phyloP scores from a whole-genome alignment of 139 green algal species.

The Zygnema circumcarinatum region DNA sequence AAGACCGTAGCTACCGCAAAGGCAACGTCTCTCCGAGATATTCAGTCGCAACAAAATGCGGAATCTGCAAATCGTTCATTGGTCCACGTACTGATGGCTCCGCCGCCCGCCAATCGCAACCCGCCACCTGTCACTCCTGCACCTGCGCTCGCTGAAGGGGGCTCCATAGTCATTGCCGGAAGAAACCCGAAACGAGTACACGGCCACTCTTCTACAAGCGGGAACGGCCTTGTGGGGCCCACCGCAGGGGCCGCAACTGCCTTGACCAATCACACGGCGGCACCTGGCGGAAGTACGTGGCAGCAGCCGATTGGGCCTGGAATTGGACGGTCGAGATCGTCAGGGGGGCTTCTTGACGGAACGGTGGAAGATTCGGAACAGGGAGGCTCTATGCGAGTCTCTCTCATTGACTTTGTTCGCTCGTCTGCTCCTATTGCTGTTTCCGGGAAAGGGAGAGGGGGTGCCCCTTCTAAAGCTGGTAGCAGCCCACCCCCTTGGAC shows the following conservation, averaged over 20 bases:
- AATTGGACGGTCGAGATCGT: too few relatives aligned
- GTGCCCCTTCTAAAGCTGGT: neutral
- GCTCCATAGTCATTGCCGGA: neutral
- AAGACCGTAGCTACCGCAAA: neutral
- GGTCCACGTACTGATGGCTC: neutral
- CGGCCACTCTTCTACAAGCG: neutral
- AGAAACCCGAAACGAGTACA: neutral
- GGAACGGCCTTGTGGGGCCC: neutral
- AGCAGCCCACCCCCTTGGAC: neutral
- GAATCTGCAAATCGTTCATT: neutral
- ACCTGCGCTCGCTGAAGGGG: neutral
- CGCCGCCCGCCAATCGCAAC: neutral
- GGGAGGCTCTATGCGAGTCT: neutral
- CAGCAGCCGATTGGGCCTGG: too few relatives aligned
- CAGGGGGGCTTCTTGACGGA: neutral
- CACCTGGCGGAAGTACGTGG: too few relatives aligned
- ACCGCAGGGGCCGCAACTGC: too few relatives aligned
- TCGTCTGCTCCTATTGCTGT: constrained; percentile 3
- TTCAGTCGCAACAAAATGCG: constrained; percentile 27
- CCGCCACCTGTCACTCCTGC: neutral
- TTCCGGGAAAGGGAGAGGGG: neutral
- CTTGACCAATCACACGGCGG: too few relatives aligned
- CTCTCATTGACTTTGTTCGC: constrained; percentile 20
- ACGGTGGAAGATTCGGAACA: neutral
- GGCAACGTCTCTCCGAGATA: constrained; percentile 16